Evolutionary conservation across 768 basidiomycete species (phyloP), one percentile per base, ranked within the genome.

Genomic region (Rickenella mellea): DNA sequence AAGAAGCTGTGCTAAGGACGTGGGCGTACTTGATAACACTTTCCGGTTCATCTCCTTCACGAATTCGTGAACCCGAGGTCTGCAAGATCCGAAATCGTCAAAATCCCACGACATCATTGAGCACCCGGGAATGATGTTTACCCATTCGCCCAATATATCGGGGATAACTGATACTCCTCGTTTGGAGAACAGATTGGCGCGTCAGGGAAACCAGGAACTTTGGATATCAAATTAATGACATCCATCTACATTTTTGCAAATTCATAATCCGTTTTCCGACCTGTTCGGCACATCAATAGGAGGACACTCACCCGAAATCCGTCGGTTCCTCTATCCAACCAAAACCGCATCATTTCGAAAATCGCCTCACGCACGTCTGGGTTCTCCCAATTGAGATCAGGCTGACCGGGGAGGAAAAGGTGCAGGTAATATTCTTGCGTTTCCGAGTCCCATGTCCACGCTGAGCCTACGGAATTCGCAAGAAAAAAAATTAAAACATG

Each of bases 361-460:
- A 83, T 67, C 6, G 77, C 73, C 43, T 69, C 63, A 6, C 77
- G 65, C 10, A 54, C 73, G 6, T 69, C 68, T 0, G 71, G 68
- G 48, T 83, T 80, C 39, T 83, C 80, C 82, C 81, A 86, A 54
- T 88, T 85, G 12, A 86, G 57, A 53, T 86, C 85, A 0, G 83
- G 84, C 61, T 84, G 83, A 51, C 83, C 71, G 7, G 66, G 53
- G 41, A 73, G 61, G 58, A 75, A 87, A 1, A 84, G 51, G 57
- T 85, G 83, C 42, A 85, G 72, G 55, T 84, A 83, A 48, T 81
- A 86, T 58, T 86, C 80, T 15, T 74, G 61, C 3, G 79, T 80
- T 9, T 50, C 50, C 45, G 73, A 70, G 59, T 84, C 79, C 48
- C 72, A 82, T 17, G 78, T 72, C 85, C 85, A 87, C 9, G 74